These are phyloP conservation scores for Pyrenochaeta sp. DNA, from an alignment of 2,329 filamentous ascomycete species.

Conservation along the genomic window DNA sequence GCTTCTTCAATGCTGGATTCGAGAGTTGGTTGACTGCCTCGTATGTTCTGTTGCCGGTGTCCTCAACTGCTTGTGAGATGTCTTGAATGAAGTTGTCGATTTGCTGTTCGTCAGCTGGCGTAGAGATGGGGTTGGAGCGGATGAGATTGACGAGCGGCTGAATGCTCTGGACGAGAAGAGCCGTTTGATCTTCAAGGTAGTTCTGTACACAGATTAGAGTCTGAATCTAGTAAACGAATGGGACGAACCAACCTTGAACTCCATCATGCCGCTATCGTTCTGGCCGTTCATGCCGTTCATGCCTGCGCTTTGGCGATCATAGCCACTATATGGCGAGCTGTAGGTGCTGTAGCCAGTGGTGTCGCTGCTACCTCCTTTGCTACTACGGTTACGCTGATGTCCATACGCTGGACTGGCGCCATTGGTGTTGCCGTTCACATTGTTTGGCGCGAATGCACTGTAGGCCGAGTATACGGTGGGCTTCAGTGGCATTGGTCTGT, in stretches of 20 bases:
- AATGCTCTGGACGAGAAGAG: constrained; percentile 79
- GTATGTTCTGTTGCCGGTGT: constrained; percentile 72
- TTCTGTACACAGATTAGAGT: constrained; percentile 57
- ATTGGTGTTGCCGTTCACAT: constrained; percentile 26
- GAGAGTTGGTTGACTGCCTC: constrained; percentile 58
- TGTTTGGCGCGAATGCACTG: constrained; percentile 31
- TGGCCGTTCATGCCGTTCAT: constrained; percentile 34
- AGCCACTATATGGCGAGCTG: constrained; percentile 49
- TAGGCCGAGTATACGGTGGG: constrained; percentile 31
- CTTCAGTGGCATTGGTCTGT: constrained; percentile 48
- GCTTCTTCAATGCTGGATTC: constrained; percentile 62
- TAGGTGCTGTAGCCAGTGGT: constrained; percentile 47
- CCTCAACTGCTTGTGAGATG: constrained; percentile 75
- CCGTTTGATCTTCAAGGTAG: constrained; percentile 84
- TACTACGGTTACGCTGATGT: constrained; percentile 41
- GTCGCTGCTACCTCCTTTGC: constrained; percentile 47
- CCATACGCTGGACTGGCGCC: constrained; percentile 17
- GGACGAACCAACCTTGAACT: constrained; percentile 63
- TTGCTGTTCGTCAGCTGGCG: constrained; percentile 49
- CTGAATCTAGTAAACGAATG: background rate
- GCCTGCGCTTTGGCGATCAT: constrained; percentile 43
- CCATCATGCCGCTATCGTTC: constrained; percentile 57
- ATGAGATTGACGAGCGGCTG: constrained; percentile 80
- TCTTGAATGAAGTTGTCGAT: constrained; percentile 74
- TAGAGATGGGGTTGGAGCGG: constrained; percentile 52